Evolutionary conservation across 2,329 filamentous ascomycete species (phyloP).

Genomic region (Cercospora brassicicola): DNA sequence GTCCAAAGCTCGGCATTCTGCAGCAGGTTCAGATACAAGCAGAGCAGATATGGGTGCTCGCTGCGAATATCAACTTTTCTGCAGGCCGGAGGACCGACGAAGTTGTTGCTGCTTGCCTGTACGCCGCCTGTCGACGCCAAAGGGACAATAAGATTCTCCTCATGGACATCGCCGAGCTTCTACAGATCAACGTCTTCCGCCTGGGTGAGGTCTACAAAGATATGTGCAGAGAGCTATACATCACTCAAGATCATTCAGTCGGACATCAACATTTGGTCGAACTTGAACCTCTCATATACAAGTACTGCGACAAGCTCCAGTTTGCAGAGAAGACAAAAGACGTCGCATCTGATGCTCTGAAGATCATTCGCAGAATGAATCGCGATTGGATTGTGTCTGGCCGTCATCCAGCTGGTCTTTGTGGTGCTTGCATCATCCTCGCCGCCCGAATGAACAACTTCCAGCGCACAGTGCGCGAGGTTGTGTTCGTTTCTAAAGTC

Average conservation of each 20-base stretch:
- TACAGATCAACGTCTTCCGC: slow-evolving; percentile 85
- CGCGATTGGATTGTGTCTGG: slow-evolving; percentile 97
- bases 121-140: slow-evolving; percentile 79
- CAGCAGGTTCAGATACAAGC: slow-evolving; percentile 43
- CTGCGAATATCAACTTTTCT: slow-evolving; percentile 65
- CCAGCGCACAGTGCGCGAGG: slow-evolving; percentile 83
- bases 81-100: slow-evolving; percentile 82
- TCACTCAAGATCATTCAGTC: slow-evolving; percentile 51
- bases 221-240: slow-evolving; percentile 66
- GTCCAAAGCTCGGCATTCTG: slow-evolving; percentile 42
- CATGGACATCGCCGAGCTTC: slow-evolving; percentile 88
- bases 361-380: slow-evolving; percentile 88
- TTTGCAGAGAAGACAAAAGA: slow-evolving; percentile 79
- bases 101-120: slow-evolving; percentile 87
- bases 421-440: slow-evolving; percentile 89
- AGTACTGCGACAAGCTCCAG: slow-evolving; percentile 88
- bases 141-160: slow-evolving; percentile 83
- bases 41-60: slow-evolving; percentile 46
- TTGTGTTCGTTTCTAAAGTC: slow-evolving; percentile 98
- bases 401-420: slow-evolving; percentile 87
- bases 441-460: slow-evolving; percentile 99
- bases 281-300: slow-evolving; percentile 84
- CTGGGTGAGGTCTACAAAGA: slow-evolving; percentile 88
- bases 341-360: slow-evolving; percentile 83
- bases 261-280: slow-evolving; percentile 63